Evolutionary conservation across 2,329 filamentous ascomycete genomes (phyloP), one percentile per base, ranked within the genome.

Genomic region (Aspergillus cejpii): DNA sequence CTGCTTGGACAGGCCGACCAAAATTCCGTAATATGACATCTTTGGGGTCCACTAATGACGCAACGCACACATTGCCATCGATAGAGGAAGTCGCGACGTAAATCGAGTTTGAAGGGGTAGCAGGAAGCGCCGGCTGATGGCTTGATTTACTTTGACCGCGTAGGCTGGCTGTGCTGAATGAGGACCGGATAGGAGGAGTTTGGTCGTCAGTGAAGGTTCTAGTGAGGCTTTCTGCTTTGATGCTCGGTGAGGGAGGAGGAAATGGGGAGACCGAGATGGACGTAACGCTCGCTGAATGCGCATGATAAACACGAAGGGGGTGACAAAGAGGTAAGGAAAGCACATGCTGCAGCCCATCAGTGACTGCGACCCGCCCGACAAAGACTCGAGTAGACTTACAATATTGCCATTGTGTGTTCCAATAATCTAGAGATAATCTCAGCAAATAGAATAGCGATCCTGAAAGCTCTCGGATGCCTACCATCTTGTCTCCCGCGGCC

Each of bases 401-500:
- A 97, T 91, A 60, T 92, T 95, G 58, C 92, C 92, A 70, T 94
- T 95, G 66, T 98, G 91, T 24, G 92, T 96, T 54, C 91, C 92
- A 56, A 94, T 75, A 51, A 96, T 84, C 86, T 91, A 68, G 39
- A 53, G 47, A 53, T 59, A 48, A 48, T 54, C 56, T 68, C 55
- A 72, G 68, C 45, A 56, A n/a, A n/a, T 53, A n/a, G 65, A 26
- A 43, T 43, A 28, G 28, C 20, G 24, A 19, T 19, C 19, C 23
- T 41, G 14, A 29, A 39, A 39, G 39, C 12, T 40, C 37, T 40
- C 26, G 27, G 31, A 44, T 38, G 45, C 74, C 58, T 75, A 91
- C 87, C 91, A 97, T 94, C 73, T 97, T 97, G 74, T 98, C 91
- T 41, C 91, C 91, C 31, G 86, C 86, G 39, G 94, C 87, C 39